Evolutionary conservation across 306 rosid species (phyloP).

Genomic region (Abrus precatorius): DNA sequence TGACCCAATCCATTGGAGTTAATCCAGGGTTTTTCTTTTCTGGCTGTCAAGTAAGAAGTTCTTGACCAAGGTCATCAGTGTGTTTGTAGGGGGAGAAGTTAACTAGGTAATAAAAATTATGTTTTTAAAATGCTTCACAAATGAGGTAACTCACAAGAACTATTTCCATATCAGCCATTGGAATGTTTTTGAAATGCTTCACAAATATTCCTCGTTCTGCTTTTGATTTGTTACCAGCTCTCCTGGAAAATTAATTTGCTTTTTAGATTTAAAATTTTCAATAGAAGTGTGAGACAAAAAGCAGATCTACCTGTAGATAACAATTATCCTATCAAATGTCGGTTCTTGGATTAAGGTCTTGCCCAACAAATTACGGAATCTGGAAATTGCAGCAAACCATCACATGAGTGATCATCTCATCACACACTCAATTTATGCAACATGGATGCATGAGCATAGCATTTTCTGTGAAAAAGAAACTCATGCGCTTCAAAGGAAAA

Average conservation of each 20-base stretch:
- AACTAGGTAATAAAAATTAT: constrained; percentile 61
- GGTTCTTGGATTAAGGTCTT: constrained; percentile 93
- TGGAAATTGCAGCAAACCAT: constrained; percentile 55
- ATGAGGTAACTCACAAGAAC: constrained; percentile 83
- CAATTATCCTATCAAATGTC: constrained; percentile 93
- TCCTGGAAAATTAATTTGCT: constrained; percentile 63
- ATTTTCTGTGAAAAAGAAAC: constrained; percentile 25
- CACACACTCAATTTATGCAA: constrained; percentile 29
- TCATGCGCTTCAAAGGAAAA: constrained; percentile 24
- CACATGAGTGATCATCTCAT: constrained; percentile 25
- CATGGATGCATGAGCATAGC: constrained; percentile 31
- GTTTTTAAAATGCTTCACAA: constrained; percentile 64
- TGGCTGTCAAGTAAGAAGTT: constrained; percentile 71
- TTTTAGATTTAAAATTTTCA: constrained; percentile 52
- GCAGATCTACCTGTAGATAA: constrained; percentile 81
- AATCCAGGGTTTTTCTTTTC: constrained; percentile 98
- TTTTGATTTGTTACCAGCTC: constrained; percentile 62
- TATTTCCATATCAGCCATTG: constrained; percentile 99
- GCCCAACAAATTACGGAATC: constrained; percentile 68
- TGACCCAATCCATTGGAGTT: constrained; percentile 99
- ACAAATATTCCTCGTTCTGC: constrained; percentile 81
- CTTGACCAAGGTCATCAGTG: constrained; percentile 46
- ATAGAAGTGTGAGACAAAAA: constrained; percentile 35
- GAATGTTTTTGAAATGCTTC: constrained; percentile 95
- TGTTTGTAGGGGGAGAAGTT: constrained; percentile 32